These are phyloP conservation scores for Posidonia oceanica DNA, from an alignment of 116 monocot species.

Conservation along the genomic window DNA sequence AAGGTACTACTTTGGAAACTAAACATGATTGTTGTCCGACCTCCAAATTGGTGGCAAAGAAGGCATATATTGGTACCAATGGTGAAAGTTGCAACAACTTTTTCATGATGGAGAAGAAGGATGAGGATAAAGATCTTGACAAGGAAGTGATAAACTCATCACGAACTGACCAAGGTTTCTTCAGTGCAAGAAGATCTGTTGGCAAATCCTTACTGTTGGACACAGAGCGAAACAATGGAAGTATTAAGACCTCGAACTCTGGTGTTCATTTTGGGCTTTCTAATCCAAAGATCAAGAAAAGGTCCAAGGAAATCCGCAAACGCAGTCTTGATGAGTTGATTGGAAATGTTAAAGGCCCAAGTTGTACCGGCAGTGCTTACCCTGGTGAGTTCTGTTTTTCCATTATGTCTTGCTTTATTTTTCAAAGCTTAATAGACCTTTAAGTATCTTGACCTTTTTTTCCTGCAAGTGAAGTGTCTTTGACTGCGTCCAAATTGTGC, in stretches of 20 bases:
- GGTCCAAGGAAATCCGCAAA: slow-evolving; percentile 20
- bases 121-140: slow-evolving; percentile 2
- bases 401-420: background rate
- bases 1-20: slow-evolving; percentile 15
- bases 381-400: background rate
- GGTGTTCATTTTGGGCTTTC: slow-evolving; percentile 1
- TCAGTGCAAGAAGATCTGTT: slow-evolving; percentile 8
- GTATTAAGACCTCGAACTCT: slow-evolving; percentile 5
- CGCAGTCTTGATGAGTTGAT: slow-evolving; percentile 29
- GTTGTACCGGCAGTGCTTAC: background rate
- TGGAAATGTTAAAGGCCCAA: slow-evolving; percentile 12
- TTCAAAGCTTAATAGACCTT: background rate
- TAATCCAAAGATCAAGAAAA: slow-evolving; percentile 11
- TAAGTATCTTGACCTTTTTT: background rate
- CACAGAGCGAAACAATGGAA: slow-evolving; percentile 3
- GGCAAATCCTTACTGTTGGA: background rate
- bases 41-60: slow-evolving; percentile 4
- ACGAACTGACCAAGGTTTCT: slow-evolving; percentile 5
- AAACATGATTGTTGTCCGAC: slow-evolving; percentile 4
- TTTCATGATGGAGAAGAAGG: slow-evolving; percentile 2
- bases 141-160: background rate
- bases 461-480: background rate
- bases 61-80: slow-evolving; percentile 3
- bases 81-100: slow-evolving; percentile 5
- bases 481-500: background rate